Evolutionary conservation across 768 basidiomycete species (phyloP).

Genomic region (Suillus ampliporus): DNA sequence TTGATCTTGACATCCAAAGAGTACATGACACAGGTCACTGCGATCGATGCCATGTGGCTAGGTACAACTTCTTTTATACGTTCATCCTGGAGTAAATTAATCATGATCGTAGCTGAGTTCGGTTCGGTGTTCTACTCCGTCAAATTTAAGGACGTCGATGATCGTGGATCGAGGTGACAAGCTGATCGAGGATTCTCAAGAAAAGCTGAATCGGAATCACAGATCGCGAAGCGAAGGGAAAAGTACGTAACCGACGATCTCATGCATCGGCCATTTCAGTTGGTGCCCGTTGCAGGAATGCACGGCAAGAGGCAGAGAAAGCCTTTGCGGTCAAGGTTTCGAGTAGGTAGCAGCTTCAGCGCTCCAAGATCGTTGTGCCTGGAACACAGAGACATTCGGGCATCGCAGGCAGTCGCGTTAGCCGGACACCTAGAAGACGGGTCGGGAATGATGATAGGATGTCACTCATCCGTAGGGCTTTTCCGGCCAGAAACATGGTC

Average conservation of each 20-base stretch:
- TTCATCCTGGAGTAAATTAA: slow-evolving; percentile 11
- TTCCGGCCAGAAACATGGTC: no score
- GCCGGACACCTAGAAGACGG: no score
- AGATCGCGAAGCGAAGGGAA: slow-evolving; percentile 86
- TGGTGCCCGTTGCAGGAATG: slow-evolving; percentile 47
- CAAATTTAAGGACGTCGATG: slow-evolving; percentile 97
- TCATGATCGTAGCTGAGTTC: slow-evolving; percentile 70
- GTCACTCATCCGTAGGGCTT: no score
- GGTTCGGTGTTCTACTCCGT: slow-evolving; percentile 98
- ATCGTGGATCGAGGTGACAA: slow-evolving; percentile 73
- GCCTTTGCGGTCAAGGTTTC: slow-evolving; percentile 59
- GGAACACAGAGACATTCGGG: slow-evolving; percentile 82
- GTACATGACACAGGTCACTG: slow-evolving; percentile 99
- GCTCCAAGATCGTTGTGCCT: slow-evolving; percentile 77
- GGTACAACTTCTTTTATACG: slow-evolving; percentile 51
- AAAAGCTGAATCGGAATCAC: slow-evolving; percentile 88
- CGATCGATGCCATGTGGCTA: slow-evolving; percentile 97
- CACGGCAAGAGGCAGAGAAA: slow-evolving; percentile 67
- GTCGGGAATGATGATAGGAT: no score
- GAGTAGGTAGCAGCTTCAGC: slow-evolving; percentile 53
- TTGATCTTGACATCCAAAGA: slow-evolving; percentile 93
- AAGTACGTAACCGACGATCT: slow-evolving; percentile 44
- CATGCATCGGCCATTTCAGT: slow-evolving; percentile 3
- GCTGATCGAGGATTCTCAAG: slow-evolving; percentile 92
- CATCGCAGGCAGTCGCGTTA: no score